phyloP scores from a whole-genome alignment of 2,329 filamentous ascomycete genomes.

The Aspergillus uvarum region DNA sequence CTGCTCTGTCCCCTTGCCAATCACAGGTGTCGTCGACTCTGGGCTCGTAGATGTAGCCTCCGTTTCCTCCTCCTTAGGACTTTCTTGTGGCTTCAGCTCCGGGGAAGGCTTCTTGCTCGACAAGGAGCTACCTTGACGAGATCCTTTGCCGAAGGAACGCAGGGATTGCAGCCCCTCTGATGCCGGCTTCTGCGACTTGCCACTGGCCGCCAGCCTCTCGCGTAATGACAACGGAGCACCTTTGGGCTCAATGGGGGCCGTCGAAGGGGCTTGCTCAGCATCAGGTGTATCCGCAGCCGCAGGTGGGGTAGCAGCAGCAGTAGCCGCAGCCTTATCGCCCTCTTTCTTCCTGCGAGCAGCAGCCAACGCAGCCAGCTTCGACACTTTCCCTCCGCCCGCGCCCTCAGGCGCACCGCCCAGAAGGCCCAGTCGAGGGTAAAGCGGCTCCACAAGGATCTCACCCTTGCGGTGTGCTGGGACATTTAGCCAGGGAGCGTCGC shows the following conservation, averaged over 20 bases:
- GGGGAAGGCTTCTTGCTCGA: constrained; percentile 21
- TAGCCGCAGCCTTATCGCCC: constrained; percentile 54
- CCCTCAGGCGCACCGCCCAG: constrained; percentile 70
- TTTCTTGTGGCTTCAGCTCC: constrained; percentile 16
- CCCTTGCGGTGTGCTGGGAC: constrained; percentile 66
- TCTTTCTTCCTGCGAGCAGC: constrained; percentile 82
- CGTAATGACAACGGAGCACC: constrained; percentile 36
- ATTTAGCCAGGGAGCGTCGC: constrained; percentile 81
- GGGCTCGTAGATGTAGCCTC: neutral
- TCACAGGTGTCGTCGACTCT: constrained; percentile 8
- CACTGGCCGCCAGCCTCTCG: constrained; percentile 38
- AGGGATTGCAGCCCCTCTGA: constrained; percentile 25
- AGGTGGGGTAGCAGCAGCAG: constrained; percentile 14
- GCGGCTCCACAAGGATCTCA: constrained; percentile 60
- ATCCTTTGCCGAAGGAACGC: constrained; percentile 22
- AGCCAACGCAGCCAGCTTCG: constrained; percentile 87
- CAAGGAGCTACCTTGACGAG: constrained; percentile 15
- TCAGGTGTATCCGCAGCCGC: neutral
- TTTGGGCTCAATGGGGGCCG: constrained; percentile 21
- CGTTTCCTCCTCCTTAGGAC: constrained; percentile 1
- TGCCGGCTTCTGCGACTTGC: constrained; percentile 25
- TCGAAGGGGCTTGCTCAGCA: constrained; percentile 8
- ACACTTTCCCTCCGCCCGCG: constrained; percentile 66
- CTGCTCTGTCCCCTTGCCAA: constrained; percentile 18
- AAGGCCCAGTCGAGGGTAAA: constrained; percentile 63